phyloP scores from a whole-genome alignment of 768 basidiomycete genomes.

The Boletus sensibilis region DNA sequence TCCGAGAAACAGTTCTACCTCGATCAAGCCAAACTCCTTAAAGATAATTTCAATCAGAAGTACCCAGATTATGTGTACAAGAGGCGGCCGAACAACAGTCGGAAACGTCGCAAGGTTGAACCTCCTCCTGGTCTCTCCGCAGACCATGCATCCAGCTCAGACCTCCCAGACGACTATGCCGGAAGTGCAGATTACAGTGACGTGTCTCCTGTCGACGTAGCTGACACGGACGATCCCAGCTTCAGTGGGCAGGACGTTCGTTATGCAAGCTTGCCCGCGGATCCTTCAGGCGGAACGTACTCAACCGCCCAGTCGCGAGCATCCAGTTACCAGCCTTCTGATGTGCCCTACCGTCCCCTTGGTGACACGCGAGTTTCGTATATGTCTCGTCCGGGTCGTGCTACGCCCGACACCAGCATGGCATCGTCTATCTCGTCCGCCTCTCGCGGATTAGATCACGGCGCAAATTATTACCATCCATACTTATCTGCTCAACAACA shows the following conservation, averaged over 20 bases:
- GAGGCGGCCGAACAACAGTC: constrained; percentile 83
- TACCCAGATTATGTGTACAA: constrained; percentile 92
- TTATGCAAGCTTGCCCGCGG: constrained; percentile 24
- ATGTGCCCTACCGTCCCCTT: constrained; percentile 25
- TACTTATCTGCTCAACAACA: constrained; percentile 27
- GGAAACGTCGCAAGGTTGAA: constrained; percentile 55
- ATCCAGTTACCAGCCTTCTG: constrained; percentile 27
- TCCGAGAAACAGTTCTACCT: constrained; percentile 84
- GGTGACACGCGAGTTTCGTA: constrained; percentile 29
- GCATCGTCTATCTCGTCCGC: constrained; percentile 21
- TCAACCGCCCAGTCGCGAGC: constrained; percentile 15
- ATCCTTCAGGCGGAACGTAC: constrained; percentile 17
- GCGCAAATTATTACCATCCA: constrained; percentile 24
- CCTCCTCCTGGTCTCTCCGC: constrained; percentile 27
- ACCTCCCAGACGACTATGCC: constrained; percentile 34
- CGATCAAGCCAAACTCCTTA: constrained; percentile 81
- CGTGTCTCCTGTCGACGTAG: constrained; percentile 38
- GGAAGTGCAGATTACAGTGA: constrained; percentile 36
- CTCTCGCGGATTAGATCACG: constrained; percentile 27
- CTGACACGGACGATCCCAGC: constrained; percentile 24
- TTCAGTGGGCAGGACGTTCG: constrained; percentile 17
- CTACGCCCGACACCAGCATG: constrained; percentile 27
- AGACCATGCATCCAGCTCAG: constrained; percentile 32
- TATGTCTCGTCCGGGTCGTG: constrained; percentile 25
- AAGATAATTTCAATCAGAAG: constrained; percentile 80